Conservation (phyloP, 306 rosid genomes). For the Medicago ruthenica region DNA sequence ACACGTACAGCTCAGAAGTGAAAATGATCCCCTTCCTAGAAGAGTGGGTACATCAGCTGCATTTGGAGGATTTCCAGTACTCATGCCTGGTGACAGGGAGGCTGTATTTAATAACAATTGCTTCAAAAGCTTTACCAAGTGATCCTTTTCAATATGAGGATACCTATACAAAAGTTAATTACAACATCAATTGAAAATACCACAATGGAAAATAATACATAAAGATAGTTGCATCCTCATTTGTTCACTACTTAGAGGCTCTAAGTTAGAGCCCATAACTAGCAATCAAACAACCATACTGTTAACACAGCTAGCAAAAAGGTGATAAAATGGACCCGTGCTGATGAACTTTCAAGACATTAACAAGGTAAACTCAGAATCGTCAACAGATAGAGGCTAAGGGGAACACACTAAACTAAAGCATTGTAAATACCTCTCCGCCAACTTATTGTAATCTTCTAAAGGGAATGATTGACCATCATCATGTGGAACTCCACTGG, state of each 20-base stretch:
- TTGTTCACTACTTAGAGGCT: constrained; percentile 9
- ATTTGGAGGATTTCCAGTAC: constrained; percentile 73
- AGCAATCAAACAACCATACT: background rate
- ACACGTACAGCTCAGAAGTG: constrained; percentile 83
- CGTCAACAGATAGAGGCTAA: background rate
- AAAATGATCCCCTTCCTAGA: constrained; percentile 85
- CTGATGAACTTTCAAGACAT: constrained; percentile 11
- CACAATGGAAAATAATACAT: constrained; percentile 26
- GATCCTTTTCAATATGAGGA: constrained; percentile 87
- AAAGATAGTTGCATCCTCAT: constrained; percentile 30
- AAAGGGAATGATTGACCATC: constrained; percentile 87
- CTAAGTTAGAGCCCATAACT: constrained; percentile 1
- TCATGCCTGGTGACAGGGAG: constrained; percentile 61
- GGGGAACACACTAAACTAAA: constrained; percentile 13
- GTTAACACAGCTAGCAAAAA: constrained; percentile 31
- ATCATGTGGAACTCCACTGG: constrained; percentile 69
- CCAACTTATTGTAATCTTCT: constrained; percentile 73
- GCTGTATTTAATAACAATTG: constrained; percentile 69
- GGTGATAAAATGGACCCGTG: constrained; percentile 6
- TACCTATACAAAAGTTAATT: constrained; percentile 62
- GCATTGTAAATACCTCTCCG: constrained; percentile 71
- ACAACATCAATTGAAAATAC: constrained; percentile 37
- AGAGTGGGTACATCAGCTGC: constrained; percentile 99
- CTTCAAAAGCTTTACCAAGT: constrained; percentile 91
- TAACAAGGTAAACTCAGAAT: constrained; percentile 30